Evolutionary conservation across 257 asterid species (phyloP), one percentile per base, ranked within the genome.

Genomic region (Solanum paucissectum): DNA sequence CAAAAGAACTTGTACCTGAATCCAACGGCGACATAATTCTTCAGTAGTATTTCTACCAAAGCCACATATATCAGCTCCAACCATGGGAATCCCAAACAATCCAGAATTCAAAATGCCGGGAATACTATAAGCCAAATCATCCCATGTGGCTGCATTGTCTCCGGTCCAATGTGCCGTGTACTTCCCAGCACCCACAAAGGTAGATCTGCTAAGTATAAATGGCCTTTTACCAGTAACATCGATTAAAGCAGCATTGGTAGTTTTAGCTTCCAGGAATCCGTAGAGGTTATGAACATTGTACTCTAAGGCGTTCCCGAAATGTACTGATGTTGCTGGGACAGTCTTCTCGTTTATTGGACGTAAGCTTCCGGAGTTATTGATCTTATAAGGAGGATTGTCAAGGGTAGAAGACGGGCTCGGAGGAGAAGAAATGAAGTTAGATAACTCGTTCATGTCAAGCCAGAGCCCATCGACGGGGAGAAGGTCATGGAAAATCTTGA

Each of bases 1-100:
- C 38, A 69, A 79, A 27, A 79, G 85, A 89, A 23, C 83, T 2
- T 42, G 6, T 87, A 94, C 94, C 95, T 94, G 97, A 92, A 97
- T 95, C 99, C 99, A 97, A 40, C 98, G 93, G 21, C 96, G 92
- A 86, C 99, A 97, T n/a, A 97, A 98, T 88, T 97, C 99, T 89
- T 97, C 99, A 0, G 93, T 95, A 1, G 99, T 97, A 87, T 93
- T 84, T 42, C 90, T 40, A 4, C 89, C 6, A 62, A 95, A 95
- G 42, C 98, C 99, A 87, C 98, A 97, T 77, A 97, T 97, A 92
- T 97, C 99, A 4, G 98, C 99, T 72, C 99, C 99, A 87, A 94
- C 96, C 99, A 97, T 95, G 1, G 99, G 99, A 84, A 95, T 84
- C 12, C 99, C 99, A 89, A 95, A 97, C 37, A 97, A 34, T 62